Evolutionary conservation across 129 eudicot genomes (phyloP), one percentile per base, ranked within the genome.

Genomic region (Pittosporum tobira): DNA sequence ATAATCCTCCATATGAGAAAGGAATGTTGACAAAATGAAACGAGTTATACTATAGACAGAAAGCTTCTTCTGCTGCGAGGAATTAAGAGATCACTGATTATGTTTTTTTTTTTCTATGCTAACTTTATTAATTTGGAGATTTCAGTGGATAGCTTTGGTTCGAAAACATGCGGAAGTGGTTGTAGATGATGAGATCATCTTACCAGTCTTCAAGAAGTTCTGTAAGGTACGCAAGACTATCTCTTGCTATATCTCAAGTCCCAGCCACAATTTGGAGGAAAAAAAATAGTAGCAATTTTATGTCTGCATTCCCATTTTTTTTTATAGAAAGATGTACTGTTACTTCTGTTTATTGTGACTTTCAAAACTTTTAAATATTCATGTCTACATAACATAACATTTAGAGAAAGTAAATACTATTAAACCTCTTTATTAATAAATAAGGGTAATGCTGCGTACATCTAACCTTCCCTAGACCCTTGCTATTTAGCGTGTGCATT

Each of bases 101-200:
- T 46, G 21, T 15, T 20, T 48, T 9, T 20, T 25, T 51, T 26
- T 11, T 52, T 25, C 10, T 46, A n/a, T n/a, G n/a, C 36, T 23
- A 20, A 65, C 31, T 60, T 58, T 45, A 46, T 51, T 58, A 3
- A 46, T 49, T 67, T 71, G 44, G 19, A 38, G 50, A 28, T 56
- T 76, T 48, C 82, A 90, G 98, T 91, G 98, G 98, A 75, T 81
- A 66, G 61, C 90, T 66, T 72, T 91, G 52, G 50, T 76, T 55
- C 81, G 98, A 59, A 72, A 74, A 28, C 98, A 91, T 65, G 95
- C 98, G 4, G 87, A 86, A 78, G 80, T 81, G 24, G 74, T 91
- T 49, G 95, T 77, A 36, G 90, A 80, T 74, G 98, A 91, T 76
- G 83, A 78, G 14, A 31, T 62, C 12, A 51, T 86, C 57, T 81